phyloP scores from a whole-genome alignment of 192 early-diverging fungal genomes.

The Umbelopsis sp. region DNA sequence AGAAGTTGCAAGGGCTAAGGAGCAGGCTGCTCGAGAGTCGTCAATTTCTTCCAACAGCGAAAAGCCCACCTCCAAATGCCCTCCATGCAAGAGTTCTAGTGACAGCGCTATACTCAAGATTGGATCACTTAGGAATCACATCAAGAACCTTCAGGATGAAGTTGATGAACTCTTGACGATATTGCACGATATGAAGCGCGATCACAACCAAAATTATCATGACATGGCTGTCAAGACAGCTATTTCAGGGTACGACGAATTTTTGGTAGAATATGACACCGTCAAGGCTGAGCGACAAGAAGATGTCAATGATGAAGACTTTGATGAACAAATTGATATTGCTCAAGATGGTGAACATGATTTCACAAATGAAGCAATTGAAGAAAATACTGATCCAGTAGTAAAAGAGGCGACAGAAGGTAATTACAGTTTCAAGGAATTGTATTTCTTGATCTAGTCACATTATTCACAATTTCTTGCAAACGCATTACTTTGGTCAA shows the following conservation, averaged over 20 bases:
- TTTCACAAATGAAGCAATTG: slow-evolving; percentile 24
- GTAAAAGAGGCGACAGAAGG: slow-evolving; percentile 32
- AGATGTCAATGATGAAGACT: slow-evolving; percentile 30
- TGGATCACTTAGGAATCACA: slow-evolving; percentile 16
- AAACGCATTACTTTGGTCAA: slow-evolving; percentile 20
- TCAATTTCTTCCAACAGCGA: too few species aligned
- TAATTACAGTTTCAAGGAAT: not conserved
- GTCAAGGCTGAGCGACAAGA: slow-evolving; percentile 17
- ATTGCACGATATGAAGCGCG: slow-evolving; percentile 53
- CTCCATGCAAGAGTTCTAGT: slow-evolving; percentile 2
- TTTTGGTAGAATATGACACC: slow-evolving; percentile 42
- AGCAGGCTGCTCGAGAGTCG: not conserved
- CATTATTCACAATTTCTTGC: not conserved
- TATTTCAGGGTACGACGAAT: slow-evolving; percentile 63
- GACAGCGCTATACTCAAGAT: slow-evolving; percentile 20
- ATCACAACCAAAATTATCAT: slow-evolving; percentile 75
- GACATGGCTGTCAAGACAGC: slow-evolving; percentile 69
- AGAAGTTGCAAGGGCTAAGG: not conserved
- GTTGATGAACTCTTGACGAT: slow-evolving; percentile 38
- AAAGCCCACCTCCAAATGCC: not conserved
- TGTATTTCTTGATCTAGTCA: not conserved
- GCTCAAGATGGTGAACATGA: slow-evolving; percentile 19
- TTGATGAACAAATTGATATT: slow-evolving; percentile 19
- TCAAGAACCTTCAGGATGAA: slow-evolving; percentile 33
- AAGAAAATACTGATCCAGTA: slow-evolving; percentile 21